These are phyloP conservation scores for Nemania bipapillata DNA, from an alignment of 2,329 filamentous ascomycete species.

Conservation along the genomic window DNA sequence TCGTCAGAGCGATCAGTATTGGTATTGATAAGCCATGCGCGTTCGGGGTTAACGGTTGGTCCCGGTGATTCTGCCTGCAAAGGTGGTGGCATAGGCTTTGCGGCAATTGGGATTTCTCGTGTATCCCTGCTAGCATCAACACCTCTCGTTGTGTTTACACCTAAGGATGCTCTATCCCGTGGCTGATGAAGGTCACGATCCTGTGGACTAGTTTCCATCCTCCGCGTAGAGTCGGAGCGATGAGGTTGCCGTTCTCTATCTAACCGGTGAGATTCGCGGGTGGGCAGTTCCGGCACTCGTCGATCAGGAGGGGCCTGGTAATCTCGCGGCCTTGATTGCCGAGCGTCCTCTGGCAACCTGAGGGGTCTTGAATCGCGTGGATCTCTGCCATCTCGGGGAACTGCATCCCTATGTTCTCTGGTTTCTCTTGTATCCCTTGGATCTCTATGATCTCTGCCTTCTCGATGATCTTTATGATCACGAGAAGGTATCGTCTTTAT, in stretches of 20 bases:
- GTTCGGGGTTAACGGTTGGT: constrained; percentile 66
- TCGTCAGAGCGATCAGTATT: constrained; percentile 53
- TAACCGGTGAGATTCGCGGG: constrained; percentile 53
- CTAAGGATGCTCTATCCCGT: constrained; percentile 52
- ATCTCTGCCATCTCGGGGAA: constrained; percentile 52
- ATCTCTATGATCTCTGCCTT: constrained; percentile 46
- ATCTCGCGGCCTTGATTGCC: constrained; percentile 58
- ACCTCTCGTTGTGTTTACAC: constrained; percentile 40
- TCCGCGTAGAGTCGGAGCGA: constrained; percentile 44
- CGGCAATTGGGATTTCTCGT: constrained; percentile 45
- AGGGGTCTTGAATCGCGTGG: constrained; percentile 52
- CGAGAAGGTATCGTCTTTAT: constrained; percentile 52
- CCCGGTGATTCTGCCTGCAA: constrained; percentile 53
- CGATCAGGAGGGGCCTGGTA: constrained; percentile 55
- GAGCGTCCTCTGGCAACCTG: constrained; percentile 56
- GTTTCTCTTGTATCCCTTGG: constrained; percentile 56
- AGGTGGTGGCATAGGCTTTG: constrained; percentile 50
- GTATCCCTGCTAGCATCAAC: constrained; percentile 44
- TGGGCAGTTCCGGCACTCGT: constrained; percentile 53
- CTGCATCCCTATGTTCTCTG: constrained; percentile 54
- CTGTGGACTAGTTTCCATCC: constrained; percentile 50
- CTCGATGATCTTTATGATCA: constrained; percentile 51
- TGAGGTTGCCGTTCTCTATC: constrained; percentile 55
- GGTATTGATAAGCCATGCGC: constrained; percentile 60
- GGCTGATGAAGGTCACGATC: constrained; percentile 54